Percentiles rank a stretch among this genome's conserved stretches.
phyloP scores from a whole-genome alignment of 2,329 filamentous ascomycete genomes.

The Botrytis paeoniae region DNA sequence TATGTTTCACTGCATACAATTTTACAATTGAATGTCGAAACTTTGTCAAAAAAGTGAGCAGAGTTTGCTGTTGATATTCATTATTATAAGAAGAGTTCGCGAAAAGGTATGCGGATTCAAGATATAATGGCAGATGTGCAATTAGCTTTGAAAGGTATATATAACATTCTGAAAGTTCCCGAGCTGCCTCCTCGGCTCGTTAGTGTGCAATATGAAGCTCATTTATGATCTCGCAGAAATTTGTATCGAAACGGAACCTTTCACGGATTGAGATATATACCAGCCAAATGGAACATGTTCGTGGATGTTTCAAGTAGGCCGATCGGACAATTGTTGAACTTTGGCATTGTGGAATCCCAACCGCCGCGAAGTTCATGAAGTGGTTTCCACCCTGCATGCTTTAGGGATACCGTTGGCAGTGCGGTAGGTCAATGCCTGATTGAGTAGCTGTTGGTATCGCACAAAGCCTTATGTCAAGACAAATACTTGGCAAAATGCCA shows the following conservation, averaged over 20 bases:
- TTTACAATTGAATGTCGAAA: neutral
- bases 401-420: neutral
- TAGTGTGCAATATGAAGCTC: neutral
- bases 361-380: neutral
- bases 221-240: neutral
- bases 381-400: neutral
- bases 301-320: neutral
- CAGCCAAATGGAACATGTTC: neutral
- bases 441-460: neutral
- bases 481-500: neutral
- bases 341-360: neutral
- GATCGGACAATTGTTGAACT: neutral
- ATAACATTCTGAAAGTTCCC: neutral
- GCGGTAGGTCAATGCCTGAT: neutral
- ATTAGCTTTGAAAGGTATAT: neutral
- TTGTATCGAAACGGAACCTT: neutral
- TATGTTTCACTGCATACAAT: neutral
- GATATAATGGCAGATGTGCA: neutral
- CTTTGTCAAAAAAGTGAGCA: neutral
- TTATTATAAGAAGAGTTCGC: neutral
- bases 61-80: neutral
- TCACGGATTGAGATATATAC: neutral
- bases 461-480: neutral
- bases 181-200: neutral
- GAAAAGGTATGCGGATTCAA: neutral